phyloP scores from a whole-genome alignment of 176 grass and related monocot species.

The Eleusine coracana region DNA sequence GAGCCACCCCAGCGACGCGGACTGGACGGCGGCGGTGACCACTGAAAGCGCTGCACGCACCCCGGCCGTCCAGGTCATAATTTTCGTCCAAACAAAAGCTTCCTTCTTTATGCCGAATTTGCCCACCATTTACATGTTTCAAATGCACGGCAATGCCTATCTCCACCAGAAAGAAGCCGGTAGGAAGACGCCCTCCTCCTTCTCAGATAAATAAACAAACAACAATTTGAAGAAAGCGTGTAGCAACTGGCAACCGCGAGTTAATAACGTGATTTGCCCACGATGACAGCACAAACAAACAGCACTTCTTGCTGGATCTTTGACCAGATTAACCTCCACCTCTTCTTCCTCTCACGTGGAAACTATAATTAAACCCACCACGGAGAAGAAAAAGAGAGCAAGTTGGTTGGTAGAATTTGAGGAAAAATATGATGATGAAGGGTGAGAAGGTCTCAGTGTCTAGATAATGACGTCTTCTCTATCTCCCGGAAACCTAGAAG shows the following conservation, averaged over 20 bases:
- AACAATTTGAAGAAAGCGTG: constrained; percentile 18
- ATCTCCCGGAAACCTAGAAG: background rate
- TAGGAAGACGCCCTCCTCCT: constrained; percentile 22
- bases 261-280: background rate
- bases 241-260: background rate
- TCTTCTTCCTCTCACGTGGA: no score
- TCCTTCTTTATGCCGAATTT: constrained; percentile 27
- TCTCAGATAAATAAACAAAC: no score
- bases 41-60: no score
- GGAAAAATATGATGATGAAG: constrained; percentile 13
- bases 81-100: background rate
- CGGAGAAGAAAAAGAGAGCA: no score
- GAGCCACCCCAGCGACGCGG: no score
- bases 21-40: no score
- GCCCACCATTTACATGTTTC: constrained; percentile 44
- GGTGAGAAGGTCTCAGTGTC: background rate
- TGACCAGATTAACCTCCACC: background rate
- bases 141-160: constrained; percentile 29
- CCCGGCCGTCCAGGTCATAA: constrained; percentile 21
- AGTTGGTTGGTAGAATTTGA: background rate
- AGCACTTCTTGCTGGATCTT: background rate
- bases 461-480: background rate
- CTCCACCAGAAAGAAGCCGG: constrained; percentile 21
- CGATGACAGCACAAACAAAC: background rate
- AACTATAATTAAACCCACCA: no score